phyloP scores from a whole-genome alignment of 1,284 basidiomycete genomes.

The Butyriboletus appendiculatus region DNA sequence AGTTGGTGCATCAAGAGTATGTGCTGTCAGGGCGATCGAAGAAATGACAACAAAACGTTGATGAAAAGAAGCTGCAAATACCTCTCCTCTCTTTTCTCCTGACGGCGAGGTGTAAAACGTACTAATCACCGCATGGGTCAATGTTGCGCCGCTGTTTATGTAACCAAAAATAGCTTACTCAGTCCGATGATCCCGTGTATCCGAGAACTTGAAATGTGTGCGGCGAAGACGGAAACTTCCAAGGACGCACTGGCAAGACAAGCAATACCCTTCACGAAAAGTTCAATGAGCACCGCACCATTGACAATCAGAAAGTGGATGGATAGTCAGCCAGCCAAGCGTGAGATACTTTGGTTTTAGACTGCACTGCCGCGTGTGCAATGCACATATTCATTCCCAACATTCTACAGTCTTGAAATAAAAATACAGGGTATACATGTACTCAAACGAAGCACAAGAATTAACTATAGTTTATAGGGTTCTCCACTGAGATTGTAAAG shows the following conservation, averaged over 20 bases:
- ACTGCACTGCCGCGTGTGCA: too few species aligned
- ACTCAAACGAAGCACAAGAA: too few species aligned
- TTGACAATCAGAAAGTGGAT: too few species aligned
- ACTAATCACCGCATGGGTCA: background rate
- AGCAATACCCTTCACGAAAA: background rate
- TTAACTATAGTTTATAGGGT: too few species aligned
- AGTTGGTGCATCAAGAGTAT: background rate
- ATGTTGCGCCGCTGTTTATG: background rate
- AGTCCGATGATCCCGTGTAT: background rate
- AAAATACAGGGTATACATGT: too few species aligned
- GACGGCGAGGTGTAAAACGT: background rate
- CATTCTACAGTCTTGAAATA: too few species aligned
- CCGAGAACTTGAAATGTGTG: too few species aligned
- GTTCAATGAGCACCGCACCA: too few species aligned
- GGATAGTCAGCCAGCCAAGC: too few species aligned
- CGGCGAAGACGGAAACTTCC: background rate
- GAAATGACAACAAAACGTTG: background rate
- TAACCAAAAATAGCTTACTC: background rate
- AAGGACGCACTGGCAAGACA: background rate
- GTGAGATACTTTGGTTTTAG: too few species aligned
- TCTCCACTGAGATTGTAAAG: too few species aligned
- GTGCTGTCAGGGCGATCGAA: background rate
- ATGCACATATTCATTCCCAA: too few species aligned
- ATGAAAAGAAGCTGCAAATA: background rate
- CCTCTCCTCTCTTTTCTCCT: background rate